These are phyloP conservation scores for Eremothecium sinecaudum DNA, from an alignment of 1,139 yeast species.

Conservation along the genomic window DNA sequence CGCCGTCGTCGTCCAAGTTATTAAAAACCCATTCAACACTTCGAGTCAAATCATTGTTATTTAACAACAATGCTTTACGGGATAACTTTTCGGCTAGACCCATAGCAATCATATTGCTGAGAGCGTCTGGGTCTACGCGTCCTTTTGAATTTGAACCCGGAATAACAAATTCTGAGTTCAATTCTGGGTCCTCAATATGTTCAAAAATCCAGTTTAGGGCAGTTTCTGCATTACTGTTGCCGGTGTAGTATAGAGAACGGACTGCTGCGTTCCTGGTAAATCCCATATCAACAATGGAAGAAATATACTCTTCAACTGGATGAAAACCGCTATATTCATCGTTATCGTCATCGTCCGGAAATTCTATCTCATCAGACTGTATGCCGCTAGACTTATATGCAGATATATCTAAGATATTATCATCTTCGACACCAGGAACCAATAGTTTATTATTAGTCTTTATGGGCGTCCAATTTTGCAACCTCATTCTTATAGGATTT, in stretches of 20 bases:
- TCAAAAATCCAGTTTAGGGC: constrained; percentile 90
- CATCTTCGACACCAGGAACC: constrained; percentile 39
- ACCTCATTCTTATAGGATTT: constrained; percentile 68
- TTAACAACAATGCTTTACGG: constrained; percentile 56
- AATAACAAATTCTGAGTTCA: constrained; percentile 51
- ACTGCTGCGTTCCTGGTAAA: constrained; percentile 59
- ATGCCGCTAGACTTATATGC: constrained; percentile 30
- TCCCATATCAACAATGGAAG: constrained; percentile 74
- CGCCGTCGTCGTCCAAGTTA: constrained; percentile 63
- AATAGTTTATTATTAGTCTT: constrained; percentile 68
- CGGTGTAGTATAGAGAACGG: constrained; percentile 65
- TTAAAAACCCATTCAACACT: constrained; percentile 87
- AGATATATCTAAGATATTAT: constrained; percentile 31
- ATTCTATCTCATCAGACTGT: constrained; percentile 2
- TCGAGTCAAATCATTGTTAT: constrained; percentile 52
- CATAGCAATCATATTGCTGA: constrained; percentile 48
- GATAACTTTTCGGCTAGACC: constrained; percentile 63
- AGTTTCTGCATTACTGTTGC: constrained; percentile 56
- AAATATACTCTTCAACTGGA: constrained; percentile 49
- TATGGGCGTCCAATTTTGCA: constrained; percentile 85
- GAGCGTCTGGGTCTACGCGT: constrained; percentile 38
- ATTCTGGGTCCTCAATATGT: constrained; percentile 77
- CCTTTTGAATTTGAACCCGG: constrained; percentile 18
- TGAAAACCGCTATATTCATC: constrained; percentile 34
- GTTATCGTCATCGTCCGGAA: constrained; percentile 34